Evolutionary conservation across 805 yeast genomes (phyloP).

Genomic region (Candida corydali): DNA sequence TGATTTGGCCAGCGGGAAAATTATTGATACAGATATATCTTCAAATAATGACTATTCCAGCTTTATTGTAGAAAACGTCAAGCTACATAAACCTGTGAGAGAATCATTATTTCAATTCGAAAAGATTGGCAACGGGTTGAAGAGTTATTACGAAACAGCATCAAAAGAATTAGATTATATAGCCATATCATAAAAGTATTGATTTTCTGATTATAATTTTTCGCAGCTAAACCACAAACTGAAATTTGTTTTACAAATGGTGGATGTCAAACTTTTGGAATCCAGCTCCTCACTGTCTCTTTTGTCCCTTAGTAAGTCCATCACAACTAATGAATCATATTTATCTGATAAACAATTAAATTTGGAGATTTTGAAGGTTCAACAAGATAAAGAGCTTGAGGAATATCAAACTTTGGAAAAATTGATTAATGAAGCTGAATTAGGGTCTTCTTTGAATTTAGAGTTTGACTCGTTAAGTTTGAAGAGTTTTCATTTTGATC

Average conservation of each 20-base stretch:
- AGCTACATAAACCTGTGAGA: conserved; percentile 5
- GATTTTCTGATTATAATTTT: not conserved
- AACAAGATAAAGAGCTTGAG: conserved; percentile 1
- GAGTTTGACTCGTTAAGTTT: conserved; percentile 9
- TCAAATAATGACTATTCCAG: not conserved
- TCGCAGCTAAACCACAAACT: not conserved
- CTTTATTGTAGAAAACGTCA: conserved; percentile 4
- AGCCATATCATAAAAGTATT: conserved; percentile 2
- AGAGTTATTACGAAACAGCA: conserved; percentile 2
- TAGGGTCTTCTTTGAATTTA: not conserved
- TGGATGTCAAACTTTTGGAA: not conserved
- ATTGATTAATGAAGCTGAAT: not conserved
- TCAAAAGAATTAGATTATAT: conserved; percentile 2
- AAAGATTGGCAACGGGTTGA: conserved; percentile 1
- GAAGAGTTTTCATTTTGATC: conserved; percentile 5
- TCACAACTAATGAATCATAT: not conserved
- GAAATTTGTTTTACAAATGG: not conserved
- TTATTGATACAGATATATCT: conserved; percentile 1
- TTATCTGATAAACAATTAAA: not conserved
- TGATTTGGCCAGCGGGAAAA: conserved; percentile 5
- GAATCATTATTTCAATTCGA: conserved; percentile 7
- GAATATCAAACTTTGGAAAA: conserved; percentile 6
- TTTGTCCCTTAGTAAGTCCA: not conserved
- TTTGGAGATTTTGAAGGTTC: not conserved
- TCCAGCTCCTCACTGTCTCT: conserved; percentile 2